A percentile compares a stretch with the other conserved stretches of the same genome.
phyloP scores from a whole-genome alignment of 2,329 filamentous ascomycete genomes.

The Penicillium concentricum region DNA sequence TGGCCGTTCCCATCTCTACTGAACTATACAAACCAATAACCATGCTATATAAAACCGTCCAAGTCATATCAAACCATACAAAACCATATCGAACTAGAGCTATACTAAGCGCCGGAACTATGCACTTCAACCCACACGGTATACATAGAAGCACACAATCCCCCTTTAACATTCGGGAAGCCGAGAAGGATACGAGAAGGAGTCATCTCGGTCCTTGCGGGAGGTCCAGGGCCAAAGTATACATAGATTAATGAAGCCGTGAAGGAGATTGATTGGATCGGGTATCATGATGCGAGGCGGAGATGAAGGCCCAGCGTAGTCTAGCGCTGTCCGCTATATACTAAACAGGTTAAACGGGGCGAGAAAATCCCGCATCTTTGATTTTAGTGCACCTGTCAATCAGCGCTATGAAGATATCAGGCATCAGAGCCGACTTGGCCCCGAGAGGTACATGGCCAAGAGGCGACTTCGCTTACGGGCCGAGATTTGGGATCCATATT shows the following conservation, averaged over 20 bases:
- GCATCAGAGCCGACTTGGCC: neutral
- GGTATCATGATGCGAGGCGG: neutral
- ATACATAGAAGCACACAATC: neutral
- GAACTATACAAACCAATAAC: no score
- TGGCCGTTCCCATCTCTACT: neutral
- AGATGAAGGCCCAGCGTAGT: neutral
- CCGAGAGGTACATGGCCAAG: neutral
- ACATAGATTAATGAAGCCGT: neutral
- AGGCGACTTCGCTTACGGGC: neutral
- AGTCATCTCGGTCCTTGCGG: neutral
- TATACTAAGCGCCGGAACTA: neutral
- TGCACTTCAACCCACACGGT: neutral
- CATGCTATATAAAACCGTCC: no score
- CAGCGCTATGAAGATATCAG: neutral
- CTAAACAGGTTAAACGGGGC: neutral
- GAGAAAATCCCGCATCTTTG: constrained; percentile 3
- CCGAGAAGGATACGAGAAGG: neutral
- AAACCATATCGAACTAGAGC: neutral
- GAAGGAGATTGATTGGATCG: neutral
- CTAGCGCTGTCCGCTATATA: neutral
- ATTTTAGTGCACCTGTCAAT: neutral
- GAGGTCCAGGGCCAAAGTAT: neutral
- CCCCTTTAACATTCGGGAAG: neutral
- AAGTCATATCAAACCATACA: no score
- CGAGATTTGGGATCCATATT: neutral